Evolutionary conservation across 331 rosid genomes (phyloP), one percentile per base, ranked within the genome.

Genomic region (Quercus phellos): DNA sequence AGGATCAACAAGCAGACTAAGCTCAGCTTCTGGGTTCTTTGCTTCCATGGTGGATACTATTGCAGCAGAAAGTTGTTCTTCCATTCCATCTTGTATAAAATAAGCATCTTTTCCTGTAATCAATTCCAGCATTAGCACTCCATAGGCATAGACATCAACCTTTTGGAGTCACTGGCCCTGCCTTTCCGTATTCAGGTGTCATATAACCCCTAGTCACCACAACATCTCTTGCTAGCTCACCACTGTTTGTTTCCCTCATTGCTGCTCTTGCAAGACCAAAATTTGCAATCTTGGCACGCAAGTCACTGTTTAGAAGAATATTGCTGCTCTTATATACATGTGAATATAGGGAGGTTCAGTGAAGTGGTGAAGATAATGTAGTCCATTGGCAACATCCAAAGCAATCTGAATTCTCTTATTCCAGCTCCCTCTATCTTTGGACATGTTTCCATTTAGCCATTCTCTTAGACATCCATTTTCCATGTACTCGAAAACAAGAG

Each of bases 281-380:
- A 76, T 92, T 88, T 2, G 89, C 81, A 73, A 90, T 87, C 81
- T 90, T 88, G 51, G 96, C 96, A 29, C 93, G 81, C 22, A 74
- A 55, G 12, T 85, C 38, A 51, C 59, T 74, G 90, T 85, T 85
- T 5, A 89, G 85, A 0, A 92, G 83, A 54, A 90, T 85, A 79
- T 89, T 90, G 80, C 58, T 84, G 68, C 80, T 83, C 70, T 69
- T 85, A n/a, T 72, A 60, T 78, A 81, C 79, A 74, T 90, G 80
- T 90, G 96, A 13, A 89, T 90, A 55, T 86, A 89, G 26, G 86
- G 79, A 34, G 97, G 94, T 27, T 86, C 79, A 21, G 89, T 90
- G 85, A 88, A 92, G 82, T 87, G 81, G 88, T 90, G 97, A 66
- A 92, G 97, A 88, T 92, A 92, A 60, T 90, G 87, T 54, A 88